Percentiles rank a stretch among this genome's conserved stretches.
Evolutionary conservation across 805 yeast genomes (phyloP).

Genomic region (Lachancea sp.): DNA sequence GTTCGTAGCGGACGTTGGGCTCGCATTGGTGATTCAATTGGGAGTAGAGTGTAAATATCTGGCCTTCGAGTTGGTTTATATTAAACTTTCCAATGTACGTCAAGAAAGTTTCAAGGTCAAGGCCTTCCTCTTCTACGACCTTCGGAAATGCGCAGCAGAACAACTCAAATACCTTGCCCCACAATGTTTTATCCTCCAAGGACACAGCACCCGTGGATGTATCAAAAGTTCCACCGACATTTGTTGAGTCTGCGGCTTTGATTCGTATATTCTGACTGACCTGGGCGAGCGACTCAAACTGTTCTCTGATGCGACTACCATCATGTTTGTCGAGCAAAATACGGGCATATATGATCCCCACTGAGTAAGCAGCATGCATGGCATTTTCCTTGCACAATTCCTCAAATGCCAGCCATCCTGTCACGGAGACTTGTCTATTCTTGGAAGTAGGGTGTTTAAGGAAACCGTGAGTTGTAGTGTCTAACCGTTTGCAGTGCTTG

Average conservation of each 20-base stretch:
- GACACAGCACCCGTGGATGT: conserved; percentile 10
- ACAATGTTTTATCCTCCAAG: conserved; percentile 32
- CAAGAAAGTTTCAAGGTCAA: conserved; percentile 50
- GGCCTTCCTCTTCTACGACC: conserved; percentile 20
- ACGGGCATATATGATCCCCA: conserved; percentile 50
- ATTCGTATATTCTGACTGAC: conserved; percentile 62
- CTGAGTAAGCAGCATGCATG: conserved; percentile 64
- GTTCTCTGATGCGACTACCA: conserved; percentile 29
- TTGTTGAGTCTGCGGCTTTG: conserved; percentile 49
- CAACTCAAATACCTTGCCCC: conserved; percentile 51
- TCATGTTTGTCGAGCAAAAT: conserved; percentile 18
- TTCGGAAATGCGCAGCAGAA: conserved; percentile 44
- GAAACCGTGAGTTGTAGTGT: conserved; percentile 45
- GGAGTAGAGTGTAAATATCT: conserved; percentile 55
- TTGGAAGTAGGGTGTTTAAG: conserved; percentile 48
- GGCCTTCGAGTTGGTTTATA: conserved; percentile 64
- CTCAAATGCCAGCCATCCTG: conserved; percentile 51
- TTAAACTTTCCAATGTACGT: conserved; percentile 64
- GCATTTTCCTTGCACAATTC: conserved; percentile 56
- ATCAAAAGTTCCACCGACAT: conserved; percentile 39
- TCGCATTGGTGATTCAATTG: conserved; percentile 73
- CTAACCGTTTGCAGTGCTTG: conserved; percentile 48
- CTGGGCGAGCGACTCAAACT: conserved; percentile 58
- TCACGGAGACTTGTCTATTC: conserved; percentile 36
- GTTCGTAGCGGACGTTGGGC: conserved; percentile 56